Conservation (phyloP, 2,329 filamentous ascomycete species). For the Apiospora aurea region DNA sequence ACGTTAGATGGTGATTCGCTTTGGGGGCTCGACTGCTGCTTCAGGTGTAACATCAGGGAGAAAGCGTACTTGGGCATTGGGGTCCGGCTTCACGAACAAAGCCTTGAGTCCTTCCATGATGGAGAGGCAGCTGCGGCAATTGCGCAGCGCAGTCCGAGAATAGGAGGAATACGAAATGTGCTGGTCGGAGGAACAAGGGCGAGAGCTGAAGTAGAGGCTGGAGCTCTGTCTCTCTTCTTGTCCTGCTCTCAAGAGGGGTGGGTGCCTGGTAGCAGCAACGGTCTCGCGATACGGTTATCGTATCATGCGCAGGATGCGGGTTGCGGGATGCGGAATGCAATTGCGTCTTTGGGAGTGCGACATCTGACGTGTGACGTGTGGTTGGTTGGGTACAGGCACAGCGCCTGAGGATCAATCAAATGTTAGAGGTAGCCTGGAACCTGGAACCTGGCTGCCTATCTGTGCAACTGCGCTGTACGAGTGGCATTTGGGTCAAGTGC, state of each 20-base stretch:
- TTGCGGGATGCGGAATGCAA: slow-evolving; percentile 4
- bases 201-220: neutral
- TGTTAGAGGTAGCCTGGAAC: neutral
- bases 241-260: neutral
- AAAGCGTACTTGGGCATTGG: slow-evolving; percentile 81
- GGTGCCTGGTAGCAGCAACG: neutral
- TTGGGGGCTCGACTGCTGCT: slow-evolving; percentile 18
- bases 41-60: slow-evolving; percentile 23
- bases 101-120: slow-evolving; percentile 86
- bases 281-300: neutral
- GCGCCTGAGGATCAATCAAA: neutral
- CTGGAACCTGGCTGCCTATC: neutral
- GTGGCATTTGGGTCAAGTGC: no score
- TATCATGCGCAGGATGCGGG: neutral
- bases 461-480: no score
- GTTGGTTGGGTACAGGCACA: neutral
- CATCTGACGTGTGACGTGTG: slow-evolving; percentile 26
- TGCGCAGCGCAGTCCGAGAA: slow-evolving; percentile 15
- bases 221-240: neutral
- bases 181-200: neutral
- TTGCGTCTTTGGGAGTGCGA: slow-evolving; percentile 16
- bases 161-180: neutral
- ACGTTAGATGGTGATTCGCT: neutral
- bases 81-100: slow-evolving; percentile 91
- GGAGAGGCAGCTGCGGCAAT: slow-evolving; percentile 26